Conservation (phyloP, 2,329 filamentous ascomycete species). For the Didymella segeticola region DNA sequence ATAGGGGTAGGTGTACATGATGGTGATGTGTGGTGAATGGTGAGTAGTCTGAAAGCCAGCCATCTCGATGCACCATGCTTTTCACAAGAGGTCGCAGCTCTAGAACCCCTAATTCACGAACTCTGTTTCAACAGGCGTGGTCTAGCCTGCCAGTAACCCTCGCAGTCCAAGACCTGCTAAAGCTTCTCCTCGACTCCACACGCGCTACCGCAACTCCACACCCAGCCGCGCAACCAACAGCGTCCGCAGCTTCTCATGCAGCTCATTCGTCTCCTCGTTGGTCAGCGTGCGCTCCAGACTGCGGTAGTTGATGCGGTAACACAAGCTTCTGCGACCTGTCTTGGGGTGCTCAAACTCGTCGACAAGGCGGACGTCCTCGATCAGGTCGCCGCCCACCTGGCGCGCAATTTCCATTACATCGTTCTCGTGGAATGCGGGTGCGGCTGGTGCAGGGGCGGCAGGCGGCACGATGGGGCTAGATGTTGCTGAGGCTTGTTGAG, state of each 20-base stretch:
- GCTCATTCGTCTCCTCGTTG: conserved; percentile 76
- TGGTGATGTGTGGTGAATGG: too few relatives aligned
- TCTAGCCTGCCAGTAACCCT: too few relatives aligned
- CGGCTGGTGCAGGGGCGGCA: conserved; percentile 40
- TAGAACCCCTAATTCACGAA: too few relatives aligned
- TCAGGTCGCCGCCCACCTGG: conserved; percentile 78
- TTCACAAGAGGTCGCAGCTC: too few relatives aligned
- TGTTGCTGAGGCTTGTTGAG: conserved; percentile 9
- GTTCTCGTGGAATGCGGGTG: conserved; percentile 79
- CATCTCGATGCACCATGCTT: too few relatives aligned
- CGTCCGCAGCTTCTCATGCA: conserved; percentile 73
- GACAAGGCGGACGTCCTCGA: conserved; percentile 84
- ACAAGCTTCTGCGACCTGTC: conserved; percentile 81
- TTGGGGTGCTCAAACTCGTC: conserved; percentile 91
- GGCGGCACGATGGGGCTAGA: conserved; percentile 38
- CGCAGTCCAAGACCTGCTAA: too few relatives aligned
- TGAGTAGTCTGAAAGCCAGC: too few relatives aligned
- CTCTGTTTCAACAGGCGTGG: too few relatives aligned
- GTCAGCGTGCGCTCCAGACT: conserved; percentile 90
- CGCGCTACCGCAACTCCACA: conserved; percentile 73
- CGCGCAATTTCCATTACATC: conserved; percentile 97
- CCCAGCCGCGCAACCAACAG: conserved; percentile 74
- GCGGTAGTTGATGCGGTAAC: conserved; percentile 92
- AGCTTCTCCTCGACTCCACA: too few relatives aligned
- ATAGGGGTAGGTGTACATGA: too few relatives aligned